phyloP scores from a whole-genome alignment of 2,329 filamentous ascomycete genomes.

The Geosmithia putterillii region DNA sequence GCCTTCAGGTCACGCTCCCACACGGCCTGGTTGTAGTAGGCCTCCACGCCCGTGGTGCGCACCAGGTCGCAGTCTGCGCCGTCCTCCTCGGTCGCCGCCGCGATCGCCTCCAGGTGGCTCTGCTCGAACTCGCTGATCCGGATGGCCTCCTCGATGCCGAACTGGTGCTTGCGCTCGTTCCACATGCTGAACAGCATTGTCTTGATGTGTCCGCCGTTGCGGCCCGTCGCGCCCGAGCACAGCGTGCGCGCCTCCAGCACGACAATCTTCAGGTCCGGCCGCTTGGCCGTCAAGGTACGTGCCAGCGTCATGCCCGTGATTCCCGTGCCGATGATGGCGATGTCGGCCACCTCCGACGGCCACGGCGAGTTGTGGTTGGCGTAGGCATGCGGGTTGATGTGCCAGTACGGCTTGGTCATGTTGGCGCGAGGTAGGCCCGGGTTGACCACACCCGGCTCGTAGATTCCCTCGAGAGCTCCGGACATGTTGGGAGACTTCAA shows the following conservation, averaged over 20 bases:
- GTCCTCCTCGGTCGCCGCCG: neutral
- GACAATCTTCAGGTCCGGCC: conserved; percentile 5
- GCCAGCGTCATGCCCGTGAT: conserved; percentile 8
- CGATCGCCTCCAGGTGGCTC: conserved; percentile 4
- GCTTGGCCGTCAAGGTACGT: conserved; percentile 5
- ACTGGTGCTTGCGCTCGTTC: conserved; percentile 4
- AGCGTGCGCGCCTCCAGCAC: conserved; percentile 8
- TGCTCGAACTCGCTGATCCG: conserved; percentile 5
- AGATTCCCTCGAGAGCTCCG: conserved; percentile 8
- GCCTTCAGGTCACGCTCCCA: conserved; percentile 7
- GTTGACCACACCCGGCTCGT: conserved; percentile 9
- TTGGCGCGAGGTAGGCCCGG: conserved; percentile 7
- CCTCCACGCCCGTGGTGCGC: conserved; percentile 4
- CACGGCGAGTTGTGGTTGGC: conserved; percentile 7
- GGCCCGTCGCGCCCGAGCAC: conserved; percentile 10
- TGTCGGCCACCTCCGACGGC: conserved; percentile 4
- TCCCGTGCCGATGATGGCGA: conserved; percentile 10
- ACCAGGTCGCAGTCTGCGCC: conserved; percentile 5
- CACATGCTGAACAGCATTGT: conserved; percentile 5
- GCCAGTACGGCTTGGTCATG: conserved; percentile 9
- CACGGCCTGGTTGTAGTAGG: conserved; percentile 5
- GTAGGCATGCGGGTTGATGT: conserved; percentile 2
- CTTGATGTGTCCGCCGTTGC: conserved; percentile 11
- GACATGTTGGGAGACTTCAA: conserved; percentile 5
- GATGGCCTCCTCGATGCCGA: conserved; percentile 5